Evolutionary conservation across 352 stramenopile species (phyloP).

Genomic region (Globisporangium canariense): DNA sequence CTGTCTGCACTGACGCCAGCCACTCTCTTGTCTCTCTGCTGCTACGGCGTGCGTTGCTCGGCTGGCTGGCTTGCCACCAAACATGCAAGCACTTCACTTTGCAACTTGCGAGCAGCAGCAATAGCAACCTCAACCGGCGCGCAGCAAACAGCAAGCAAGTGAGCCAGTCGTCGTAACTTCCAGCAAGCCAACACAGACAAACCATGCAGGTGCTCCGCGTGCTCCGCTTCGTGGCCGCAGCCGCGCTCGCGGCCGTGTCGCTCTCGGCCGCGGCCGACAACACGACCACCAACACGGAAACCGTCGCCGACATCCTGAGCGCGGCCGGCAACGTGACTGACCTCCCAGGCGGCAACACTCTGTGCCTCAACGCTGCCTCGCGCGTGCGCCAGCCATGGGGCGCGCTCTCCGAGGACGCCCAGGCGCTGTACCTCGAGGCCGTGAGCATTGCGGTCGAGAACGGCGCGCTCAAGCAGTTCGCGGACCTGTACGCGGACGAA

Average conservation of each 20-base stretch:
- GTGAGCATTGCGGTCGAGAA: conserved; percentile 33
- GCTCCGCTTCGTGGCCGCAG: conserved; percentile 13
- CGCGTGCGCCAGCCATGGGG: conserved; percentile 61
- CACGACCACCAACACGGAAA: conserved; percentile 16
- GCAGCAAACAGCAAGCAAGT: background rate
- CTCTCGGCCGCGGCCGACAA: conserved; percentile 12
- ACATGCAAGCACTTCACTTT: conserved; percentile 4
- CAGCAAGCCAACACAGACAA: background rate
- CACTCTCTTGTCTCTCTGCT: background rate
- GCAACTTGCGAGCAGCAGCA: conserved; percentile 10
- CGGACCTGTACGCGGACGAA: conserved; percentile 43
- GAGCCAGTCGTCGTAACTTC: background rate
- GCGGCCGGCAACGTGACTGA: conserved; percentile 38
- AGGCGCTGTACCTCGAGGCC: conserved; percentile 59
- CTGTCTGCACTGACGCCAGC: conserved; percentile 6
- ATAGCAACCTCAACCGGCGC: background rate
- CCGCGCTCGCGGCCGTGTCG: conserved; percentile 1
- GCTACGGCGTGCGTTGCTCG: background rate
- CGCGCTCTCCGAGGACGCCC: conserved; percentile 33
- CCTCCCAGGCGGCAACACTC: conserved; percentile 46
- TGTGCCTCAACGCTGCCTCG: conserved; percentile 23
- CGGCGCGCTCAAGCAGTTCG: conserved; percentile 46
- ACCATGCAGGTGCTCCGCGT: conserved; percentile 17
- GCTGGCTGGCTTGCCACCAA: background rate
- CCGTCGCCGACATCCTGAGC: conserved; percentile 32